A percentile compares a stretch with the other conserved stretches of the same genome.
These are phyloP conservation scores for Linnemannia exigua DNA, from an alignment of 192 early-diverging fungal genomes.

Conservation along the genomic window DNA sequence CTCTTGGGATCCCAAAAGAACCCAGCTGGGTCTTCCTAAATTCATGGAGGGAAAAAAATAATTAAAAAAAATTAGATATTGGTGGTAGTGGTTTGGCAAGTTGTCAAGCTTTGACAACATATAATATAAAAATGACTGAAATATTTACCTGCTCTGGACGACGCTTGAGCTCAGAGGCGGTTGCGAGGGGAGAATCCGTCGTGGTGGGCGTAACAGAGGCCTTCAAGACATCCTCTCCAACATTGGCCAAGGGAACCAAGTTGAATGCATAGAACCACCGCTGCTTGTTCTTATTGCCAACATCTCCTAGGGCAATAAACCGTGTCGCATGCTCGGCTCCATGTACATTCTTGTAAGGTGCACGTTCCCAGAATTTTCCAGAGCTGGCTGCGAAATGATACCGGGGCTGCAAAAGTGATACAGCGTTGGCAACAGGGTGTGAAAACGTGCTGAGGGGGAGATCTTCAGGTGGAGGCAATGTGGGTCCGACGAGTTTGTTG, in stretches of 20 bases:
- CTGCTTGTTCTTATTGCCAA: constrained; percentile 76
- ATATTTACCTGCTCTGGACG: constrained; percentile 28
- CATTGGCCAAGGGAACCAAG: constrained; percentile 72
- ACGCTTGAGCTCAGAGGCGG: constrained; percentile 45
- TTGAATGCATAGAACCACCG: constrained; percentile 97
- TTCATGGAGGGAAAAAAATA: neutral
- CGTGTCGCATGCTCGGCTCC: constrained; percentile 76
- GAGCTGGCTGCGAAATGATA: constrained; percentile 89
- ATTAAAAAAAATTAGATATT: too few species aligned
- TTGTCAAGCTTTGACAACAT: too few species aligned
- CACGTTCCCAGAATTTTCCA: constrained; percentile 84
- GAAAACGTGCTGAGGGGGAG: constrained; percentile 33
- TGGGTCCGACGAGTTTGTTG: constrained; percentile 23
- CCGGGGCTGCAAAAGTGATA: constrained; percentile 74
- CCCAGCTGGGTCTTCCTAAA: constrained; percentile 9
- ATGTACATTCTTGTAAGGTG: constrained; percentile 80
- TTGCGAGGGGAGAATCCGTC: constrained; percentile 60
- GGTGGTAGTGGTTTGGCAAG: too few species aligned
- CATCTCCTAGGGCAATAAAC: constrained; percentile 86
- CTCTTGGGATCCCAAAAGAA: constrained; percentile 53
- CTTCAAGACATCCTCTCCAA: constrained; percentile 36
- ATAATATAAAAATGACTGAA: too few species aligned
- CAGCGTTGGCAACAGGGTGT: constrained; percentile 60
- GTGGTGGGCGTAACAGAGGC: constrained; percentile 64
- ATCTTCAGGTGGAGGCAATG: constrained; percentile 1